A percentile compares a stretch with the other conserved stretches of the same genome.
These are phyloP conservation scores for Cyathus striatus DNA, from an alignment of 768 basidiomycete genomes.

Conservation along the genomic window DNA sequence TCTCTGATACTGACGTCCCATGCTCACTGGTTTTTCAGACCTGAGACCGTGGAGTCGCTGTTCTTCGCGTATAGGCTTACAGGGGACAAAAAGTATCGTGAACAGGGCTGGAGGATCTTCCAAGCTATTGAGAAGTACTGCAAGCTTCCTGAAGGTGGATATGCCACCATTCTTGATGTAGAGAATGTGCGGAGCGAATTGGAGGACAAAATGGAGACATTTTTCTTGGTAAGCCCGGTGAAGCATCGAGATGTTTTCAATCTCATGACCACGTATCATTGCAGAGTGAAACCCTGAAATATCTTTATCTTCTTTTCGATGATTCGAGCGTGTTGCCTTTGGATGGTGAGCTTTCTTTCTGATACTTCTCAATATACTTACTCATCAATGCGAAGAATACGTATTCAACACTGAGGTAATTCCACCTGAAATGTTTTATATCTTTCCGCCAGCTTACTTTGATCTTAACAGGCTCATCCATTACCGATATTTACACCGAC, in stretches of 20 bases:
- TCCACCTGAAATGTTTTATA: not conserved
- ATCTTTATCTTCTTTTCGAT: slow-evolving; percentile 85
- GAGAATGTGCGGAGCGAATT: slow-evolving; percentile 61
- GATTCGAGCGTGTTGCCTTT: slow-evolving; percentile 71
- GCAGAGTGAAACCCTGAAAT: slow-evolving; percentile 89
- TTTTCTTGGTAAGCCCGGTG: slow-evolving; percentile 66
- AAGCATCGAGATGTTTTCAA: slow-evolving; percentile 1
- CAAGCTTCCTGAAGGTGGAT: slow-evolving; percentile 73
- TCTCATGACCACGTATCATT: not conserved
- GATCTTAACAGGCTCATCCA: slow-evolving; percentile 24
- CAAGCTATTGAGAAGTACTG: slow-evolving; percentile 85
- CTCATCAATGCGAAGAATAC: slow-evolving; percentile 43
- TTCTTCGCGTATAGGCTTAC: slow-evolving; percentile 90
- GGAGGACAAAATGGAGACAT: slow-evolving; percentile 96
- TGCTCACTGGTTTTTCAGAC: slow-evolving; percentile 34
- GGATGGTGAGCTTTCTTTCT: slow-evolving; percentile 46
- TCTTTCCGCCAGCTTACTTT: not conserved
- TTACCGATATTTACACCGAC: slow-evolving; percentile 60
- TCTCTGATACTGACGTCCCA: not conserved
- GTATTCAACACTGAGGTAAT: slow-evolving; percentile 90
- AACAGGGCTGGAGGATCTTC: slow-evolving; percentile 89
- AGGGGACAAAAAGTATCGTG: slow-evolving; percentile 75
- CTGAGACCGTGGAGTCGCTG: slow-evolving; percentile 91
- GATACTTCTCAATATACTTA: not conserved
- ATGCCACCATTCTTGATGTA: slow-evolving; percentile 81